Conservation (phyloP, 768 basidiomycete species). For the Termitomyces sp. region DNA sequence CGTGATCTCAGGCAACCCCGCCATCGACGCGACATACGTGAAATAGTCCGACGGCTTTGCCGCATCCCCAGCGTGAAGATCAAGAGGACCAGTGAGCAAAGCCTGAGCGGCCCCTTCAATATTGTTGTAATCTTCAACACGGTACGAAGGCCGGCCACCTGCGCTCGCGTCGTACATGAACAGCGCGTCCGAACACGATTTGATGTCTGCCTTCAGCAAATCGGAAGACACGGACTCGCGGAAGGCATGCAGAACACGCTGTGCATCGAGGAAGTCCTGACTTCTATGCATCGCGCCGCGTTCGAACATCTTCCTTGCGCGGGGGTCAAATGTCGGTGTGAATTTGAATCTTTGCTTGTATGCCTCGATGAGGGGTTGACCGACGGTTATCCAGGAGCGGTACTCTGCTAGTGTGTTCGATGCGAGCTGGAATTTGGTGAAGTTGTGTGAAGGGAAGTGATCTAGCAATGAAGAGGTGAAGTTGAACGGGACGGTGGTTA, state of each 20-base stretch:
- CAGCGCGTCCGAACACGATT: conserved; percentile 28
- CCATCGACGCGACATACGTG: conserved; percentile 31
- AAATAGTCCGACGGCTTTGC: conserved; percentile 21
- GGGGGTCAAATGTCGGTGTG: conserved; percentile 25
- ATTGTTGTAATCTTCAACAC: conserved; percentile 26
- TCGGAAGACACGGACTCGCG: conserved; percentile 16
- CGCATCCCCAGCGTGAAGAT: background rate
- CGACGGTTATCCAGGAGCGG: conserved; percentile 28
- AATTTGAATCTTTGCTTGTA: conserved; percentile 17
- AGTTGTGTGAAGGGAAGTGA: conserved; percentile 23
- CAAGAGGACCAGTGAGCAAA: conserved; percentile 17
- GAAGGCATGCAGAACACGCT: conserved; percentile 21
- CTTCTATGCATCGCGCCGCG: conserved; percentile 19
- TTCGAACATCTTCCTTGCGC: conserved; percentile 24
- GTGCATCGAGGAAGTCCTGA: conserved; percentile 21
- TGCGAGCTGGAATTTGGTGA: conserved; percentile 20
- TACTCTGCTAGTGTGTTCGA: conserved; percentile 31
- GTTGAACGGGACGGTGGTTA: conserved; percentile 20
- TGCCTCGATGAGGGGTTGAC: conserved; percentile 23
- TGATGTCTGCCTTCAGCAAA: conserved; percentile 22
- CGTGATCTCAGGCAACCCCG: conserved; percentile 29
- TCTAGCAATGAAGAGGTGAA: conserved; percentile 23
- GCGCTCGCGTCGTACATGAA: conserved; percentile 32
- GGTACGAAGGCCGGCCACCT: conserved; percentile 29
- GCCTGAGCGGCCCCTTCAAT: conserved; percentile 24